These are phyloP conservation scores for Carallia brachiata DNA, from an alignment of 345 rosid genomes.

Conservation along the genomic window DNA sequence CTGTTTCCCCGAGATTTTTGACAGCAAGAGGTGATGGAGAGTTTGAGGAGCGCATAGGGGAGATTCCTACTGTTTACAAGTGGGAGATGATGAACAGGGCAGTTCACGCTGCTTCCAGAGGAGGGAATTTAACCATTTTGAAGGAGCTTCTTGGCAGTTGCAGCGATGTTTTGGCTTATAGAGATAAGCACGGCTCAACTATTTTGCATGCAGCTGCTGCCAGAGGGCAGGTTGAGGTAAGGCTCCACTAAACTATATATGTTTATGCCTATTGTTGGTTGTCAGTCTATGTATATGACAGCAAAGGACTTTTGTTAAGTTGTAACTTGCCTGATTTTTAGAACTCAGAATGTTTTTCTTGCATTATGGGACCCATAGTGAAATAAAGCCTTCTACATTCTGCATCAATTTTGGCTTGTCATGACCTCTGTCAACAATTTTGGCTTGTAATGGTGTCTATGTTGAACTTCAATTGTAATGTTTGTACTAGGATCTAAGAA, in stretches of 20 bases:
- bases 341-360: no score
- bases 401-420: no score
- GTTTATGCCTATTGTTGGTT: not conserved
- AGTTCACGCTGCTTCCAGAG: conserved; percentile 87
- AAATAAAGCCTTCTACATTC: no score
- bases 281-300: no score
- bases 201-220: conserved; percentile 91
- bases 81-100: conserved; percentile 85
- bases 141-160: conserved; percentile 52
- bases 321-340: no score
- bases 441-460: no score
- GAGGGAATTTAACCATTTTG: conserved; percentile 59
- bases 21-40: conserved; percentile 40
- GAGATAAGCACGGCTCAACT: conserved; percentile 79
- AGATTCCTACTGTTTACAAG: conserved; percentile 57
- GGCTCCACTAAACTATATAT: conserved; percentile 6
- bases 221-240: conserved; percentile 74
- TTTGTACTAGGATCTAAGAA: no score
- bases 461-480: no score
- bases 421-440: no score
- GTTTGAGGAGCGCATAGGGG: conserved; percentile 57
- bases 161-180: conserved; percentile 51
- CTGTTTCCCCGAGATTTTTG: conserved; percentile 60
- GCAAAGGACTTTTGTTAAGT: no score
- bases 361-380: no score